Evolutionary conservation across 441 rosid genomes (phyloP).

Genomic region (Macaranga tanarius): DNA sequence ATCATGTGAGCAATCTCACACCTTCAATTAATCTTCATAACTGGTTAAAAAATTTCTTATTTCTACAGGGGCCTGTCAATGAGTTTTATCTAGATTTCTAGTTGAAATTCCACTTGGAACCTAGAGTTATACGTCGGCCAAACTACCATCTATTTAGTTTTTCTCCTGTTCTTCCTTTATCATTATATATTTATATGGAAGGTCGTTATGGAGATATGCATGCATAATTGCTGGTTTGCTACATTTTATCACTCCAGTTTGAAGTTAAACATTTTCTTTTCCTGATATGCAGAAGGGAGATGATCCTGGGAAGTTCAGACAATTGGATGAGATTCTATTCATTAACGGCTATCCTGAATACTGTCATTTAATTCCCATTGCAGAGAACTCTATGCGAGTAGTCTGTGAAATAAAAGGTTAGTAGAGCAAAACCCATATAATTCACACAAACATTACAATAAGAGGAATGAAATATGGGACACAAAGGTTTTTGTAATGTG

Average conservation of each 20-base stretch:
- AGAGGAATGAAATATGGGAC: background rate
- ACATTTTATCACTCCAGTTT: background rate
- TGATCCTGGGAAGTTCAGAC: slow-evolving; percentile 86
- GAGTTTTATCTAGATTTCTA: background rate
- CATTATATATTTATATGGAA: no score
- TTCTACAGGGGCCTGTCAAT: background rate
- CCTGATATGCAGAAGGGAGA: slow-evolving; percentile 65
- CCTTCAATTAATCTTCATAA: slow-evolving; percentile 1
- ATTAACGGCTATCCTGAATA: slow-evolving; percentile 68
- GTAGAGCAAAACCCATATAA: background rate
- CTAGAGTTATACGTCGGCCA: background rate
- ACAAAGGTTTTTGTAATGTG: background rate
- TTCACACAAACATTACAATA: background rate
- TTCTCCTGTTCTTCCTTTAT: background rate
- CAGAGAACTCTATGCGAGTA: slow-evolving; percentile 68
- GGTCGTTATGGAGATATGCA: background rate
- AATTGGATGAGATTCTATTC: slow-evolving; percentile 74
- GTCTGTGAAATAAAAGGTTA: slow-evolving; percentile 79
- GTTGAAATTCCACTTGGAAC: background rate
- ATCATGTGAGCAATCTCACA: background rate
- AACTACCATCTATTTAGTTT: background rate
- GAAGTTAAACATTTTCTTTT: background rate
- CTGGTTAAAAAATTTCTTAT: background rate
- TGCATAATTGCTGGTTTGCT: background rate
- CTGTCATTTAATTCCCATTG: slow-evolving; percentile 52